Base-by-base conservation (phyloP, 495 filamentous ascomycete species). In the Daldinia grandis region DNA sequence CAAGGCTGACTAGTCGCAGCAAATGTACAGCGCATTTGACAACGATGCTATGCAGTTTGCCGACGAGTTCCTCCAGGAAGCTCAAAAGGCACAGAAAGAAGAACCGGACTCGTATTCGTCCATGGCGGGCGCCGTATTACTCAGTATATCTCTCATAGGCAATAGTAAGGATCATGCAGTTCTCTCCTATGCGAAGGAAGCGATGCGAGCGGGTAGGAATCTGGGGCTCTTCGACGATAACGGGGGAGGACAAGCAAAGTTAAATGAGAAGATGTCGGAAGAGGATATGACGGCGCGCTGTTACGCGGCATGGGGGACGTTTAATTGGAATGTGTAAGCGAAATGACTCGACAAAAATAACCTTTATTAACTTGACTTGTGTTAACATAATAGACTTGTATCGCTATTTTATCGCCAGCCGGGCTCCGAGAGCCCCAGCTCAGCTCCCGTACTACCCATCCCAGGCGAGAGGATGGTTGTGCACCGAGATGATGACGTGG, bases 241-340 rank as follows among this genome's bases (percentile, higher is more conserved):
- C 8, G 42, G 24, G 19, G 19, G 9, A 24, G 9, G 9, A 10
- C 17, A 19, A 4, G 19, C 42, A 6, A 24, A 4, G 38, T 24
- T 40, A 6, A 5, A 37, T 25, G 53, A 15, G 61, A 40, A 61
- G 9, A 42, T 37, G 17, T 44, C 57, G n/a, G 21, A 62, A 24
- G 47, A 66, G 2, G 59, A 67, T n/a, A 10, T 56, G 21, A 50
- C 66, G n/a, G 54, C 66, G 3, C 15, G 58, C 42, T 58, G 65
- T 38, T 64, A 74, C 24, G 72, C 74, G 17, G 72, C 74, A 0
- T 76, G 74, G 74, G 74, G 74, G 0, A 51, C 59, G 1, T 76
- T 76, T 40, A 74, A 74, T 37, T 76, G 74, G 72, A 74, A 72
- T 25, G 62, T 72, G 74, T 76, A 27, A 60, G 74, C 70, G 10